phyloP scores from a whole-genome alignment of 345 rosid genomes.

The Orychophragmus violaceus region DNA sequence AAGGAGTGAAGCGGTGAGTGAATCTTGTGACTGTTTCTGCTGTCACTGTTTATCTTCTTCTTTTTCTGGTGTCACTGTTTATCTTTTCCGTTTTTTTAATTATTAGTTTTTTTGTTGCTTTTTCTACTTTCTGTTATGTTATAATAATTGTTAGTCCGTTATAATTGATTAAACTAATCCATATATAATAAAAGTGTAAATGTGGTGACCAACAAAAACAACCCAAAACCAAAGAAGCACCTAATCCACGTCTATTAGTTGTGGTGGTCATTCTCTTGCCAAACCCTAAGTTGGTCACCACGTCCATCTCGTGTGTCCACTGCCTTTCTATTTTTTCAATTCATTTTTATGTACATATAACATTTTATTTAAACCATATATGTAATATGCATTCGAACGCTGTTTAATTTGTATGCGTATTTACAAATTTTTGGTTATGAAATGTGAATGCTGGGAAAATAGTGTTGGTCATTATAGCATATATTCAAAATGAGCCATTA shows the following conservation, averaged over 20 bases:
- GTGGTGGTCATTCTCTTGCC: slow-evolving; percentile 59
- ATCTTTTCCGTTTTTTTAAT: slow-evolving; percentile 33
- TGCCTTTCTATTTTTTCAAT: slow-evolving; percentile 13
- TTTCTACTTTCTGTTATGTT: slow-evolving; percentile 34
- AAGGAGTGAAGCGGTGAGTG: slow-evolving; percentile 30
- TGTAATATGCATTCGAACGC: neutral
- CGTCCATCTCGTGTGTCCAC: slow-evolving; percentile 27
- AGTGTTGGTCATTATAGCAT: neutral
- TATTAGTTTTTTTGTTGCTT: slow-evolving; percentile 31
- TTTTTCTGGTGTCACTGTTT: no score
- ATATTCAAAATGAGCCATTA: neutral
- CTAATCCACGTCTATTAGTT: slow-evolving; percentile 68
- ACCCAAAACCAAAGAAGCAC: slow-evolving; percentile 34
- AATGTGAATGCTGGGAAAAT: neutral
- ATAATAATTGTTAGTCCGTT: slow-evolving; percentile 25
- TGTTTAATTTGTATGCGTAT: neutral
- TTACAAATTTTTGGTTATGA: neutral
- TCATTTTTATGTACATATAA: neutral
- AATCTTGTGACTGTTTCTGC: slow-evolving; percentile 33
- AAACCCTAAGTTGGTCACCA: slow-evolving; percentile 39
- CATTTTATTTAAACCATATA: neutral
- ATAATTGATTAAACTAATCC: neutral
- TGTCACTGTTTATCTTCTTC: slow-evolving; percentile 33
- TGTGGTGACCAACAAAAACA: slow-evolving; percentile 28
- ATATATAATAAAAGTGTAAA: slow-evolving; percentile 11